Percentiles rank a stretch among this genome's conserved stretches.
phyloP scores from a whole-genome alignment of 148 eudicot species.

The Nepenthes mirabilis region DNA sequence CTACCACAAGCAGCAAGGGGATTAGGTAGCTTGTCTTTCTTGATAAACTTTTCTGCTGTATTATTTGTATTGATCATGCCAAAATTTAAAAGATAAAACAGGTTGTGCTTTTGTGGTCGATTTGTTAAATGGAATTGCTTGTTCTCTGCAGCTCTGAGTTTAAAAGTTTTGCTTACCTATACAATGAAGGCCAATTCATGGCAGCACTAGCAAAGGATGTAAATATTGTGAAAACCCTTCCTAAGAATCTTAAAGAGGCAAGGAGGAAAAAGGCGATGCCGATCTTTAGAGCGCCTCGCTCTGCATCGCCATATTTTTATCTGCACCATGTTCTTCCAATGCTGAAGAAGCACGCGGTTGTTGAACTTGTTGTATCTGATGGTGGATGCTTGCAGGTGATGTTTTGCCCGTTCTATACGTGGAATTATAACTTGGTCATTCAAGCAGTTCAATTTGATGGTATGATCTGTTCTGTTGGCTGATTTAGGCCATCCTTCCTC shows the following conservation, averaged over 20 bases:
- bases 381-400: conserved; percentile 97
- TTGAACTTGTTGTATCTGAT: conserved; percentile 61
- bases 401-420: background rate
- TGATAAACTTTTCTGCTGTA: no score
- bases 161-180: conserved; percentile 83
- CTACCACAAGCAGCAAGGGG: conserved; percentile 94
- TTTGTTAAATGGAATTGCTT: background rate
- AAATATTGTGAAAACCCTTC: conserved; percentile 70
- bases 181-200: conserved; percentile 84
- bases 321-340: conserved; percentile 73
- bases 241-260: conserved; percentile 75
- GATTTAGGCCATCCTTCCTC: conserved; percentile 61
- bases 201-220: conserved; percentile 63
- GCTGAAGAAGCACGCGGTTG: conserved; percentile 58
- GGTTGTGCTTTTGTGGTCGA: background rate
- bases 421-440: background rate
- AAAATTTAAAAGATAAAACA: background rate
- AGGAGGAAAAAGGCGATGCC: conserved; percentile 77
- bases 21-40: conserved; percentile 38
- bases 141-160: conserved; percentile 57
- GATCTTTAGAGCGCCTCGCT: conserved; percentile 44
- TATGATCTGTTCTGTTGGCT: background rate
- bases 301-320: conserved; percentile 61
- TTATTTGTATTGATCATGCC: no score
- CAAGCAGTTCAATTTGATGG: background rate